phyloP scores from a whole-genome alignment of 164 flowering plant genomes.

The grape (Vitis vinifera) region DNA sequence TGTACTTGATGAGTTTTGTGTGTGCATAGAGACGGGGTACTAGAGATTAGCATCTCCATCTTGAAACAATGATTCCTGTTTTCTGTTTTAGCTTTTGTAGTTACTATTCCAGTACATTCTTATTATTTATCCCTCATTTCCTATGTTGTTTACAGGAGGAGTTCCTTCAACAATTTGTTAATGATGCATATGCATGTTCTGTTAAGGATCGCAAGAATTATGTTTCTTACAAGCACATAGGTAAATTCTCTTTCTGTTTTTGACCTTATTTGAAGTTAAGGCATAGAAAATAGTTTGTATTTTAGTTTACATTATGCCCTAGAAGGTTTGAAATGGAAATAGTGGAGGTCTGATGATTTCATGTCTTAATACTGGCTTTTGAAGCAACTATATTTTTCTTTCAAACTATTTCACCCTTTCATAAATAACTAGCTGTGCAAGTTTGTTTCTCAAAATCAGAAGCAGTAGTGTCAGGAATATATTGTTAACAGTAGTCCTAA shows the following conservation, averaged over 20 bases:
- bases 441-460: neutral
- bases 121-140: neutral
- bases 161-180: slow-evolving; percentile 52
- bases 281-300: neutral
- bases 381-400: no score
- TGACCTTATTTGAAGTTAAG: neutral
- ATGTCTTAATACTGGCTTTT: no score
- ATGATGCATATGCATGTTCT: slow-evolving; percentile 54
- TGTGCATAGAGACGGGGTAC: no score
- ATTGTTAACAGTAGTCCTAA: neutral
- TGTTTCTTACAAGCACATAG: slow-evolving; percentile 55
- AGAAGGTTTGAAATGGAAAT: neutral
- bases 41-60: no score
- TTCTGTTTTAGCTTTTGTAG: no score
- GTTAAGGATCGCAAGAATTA: slow-evolving; percentile 47
- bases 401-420: neutral
- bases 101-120: no score
- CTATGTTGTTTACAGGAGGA: slow-evolving; percentile 51
- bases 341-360: no score
- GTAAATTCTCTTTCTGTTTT: slow-evolving; percentile 34
- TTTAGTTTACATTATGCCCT: neutral
- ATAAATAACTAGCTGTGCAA: neutral
- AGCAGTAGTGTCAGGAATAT: neutral
- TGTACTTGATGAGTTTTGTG: neutral
- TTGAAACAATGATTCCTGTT: no score